phyloP scores from a whole-genome alignment of 352 stramenopile genomes.

The Pythium rishiriense region DNA sequence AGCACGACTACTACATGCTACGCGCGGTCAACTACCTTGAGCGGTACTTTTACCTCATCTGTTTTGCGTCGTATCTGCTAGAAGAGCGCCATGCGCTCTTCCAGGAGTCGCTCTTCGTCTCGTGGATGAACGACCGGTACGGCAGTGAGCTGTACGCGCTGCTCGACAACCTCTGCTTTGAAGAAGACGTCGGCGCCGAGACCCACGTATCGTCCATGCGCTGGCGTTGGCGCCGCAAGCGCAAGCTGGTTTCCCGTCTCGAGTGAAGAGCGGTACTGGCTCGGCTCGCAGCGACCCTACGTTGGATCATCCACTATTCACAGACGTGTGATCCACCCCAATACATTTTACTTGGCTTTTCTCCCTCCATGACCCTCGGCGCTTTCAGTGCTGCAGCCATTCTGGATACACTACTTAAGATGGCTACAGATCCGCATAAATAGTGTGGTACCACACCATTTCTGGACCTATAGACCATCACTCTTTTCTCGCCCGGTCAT shows the following conservation, averaged over 20 bases:
- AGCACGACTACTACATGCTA: slow-evolving; percentile 84
- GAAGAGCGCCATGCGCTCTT: slow-evolving; percentile 65
- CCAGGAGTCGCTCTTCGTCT: slow-evolving; percentile 61
- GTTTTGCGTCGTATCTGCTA: slow-evolving; percentile 85
- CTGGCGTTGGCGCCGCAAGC: slow-evolving; percentile 87
- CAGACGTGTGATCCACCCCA: no score
- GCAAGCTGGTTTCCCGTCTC: slow-evolving; percentile 80
- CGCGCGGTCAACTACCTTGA: slow-evolving; percentile 88
- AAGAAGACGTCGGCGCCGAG: slow-evolving; percentile 76
- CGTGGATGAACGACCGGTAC: slow-evolving; percentile 86
- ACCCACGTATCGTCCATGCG: slow-evolving; percentile 84
- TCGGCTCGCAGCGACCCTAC: neutral
- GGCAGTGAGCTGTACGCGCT: slow-evolving; percentile 82
- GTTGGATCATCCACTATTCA: no score
- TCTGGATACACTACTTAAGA: no score
- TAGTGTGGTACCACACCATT: neutral
- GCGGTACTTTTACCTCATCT: slow-evolving; percentile 89
- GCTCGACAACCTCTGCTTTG: slow-evolving; percentile 86
- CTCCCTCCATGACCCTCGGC: no score
- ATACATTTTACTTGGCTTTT: no score
- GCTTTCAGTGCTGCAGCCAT: no score
- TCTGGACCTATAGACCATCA: neutral
- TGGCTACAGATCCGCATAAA: no score
- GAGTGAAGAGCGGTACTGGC: slow-evolving; percentile 29
- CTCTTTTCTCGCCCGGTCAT: neutral